These are phyloP conservation scores for Cyamopsis tetragonoloba DNA, from an alignment of 306 rosid genomes.

Conservation along the genomic window DNA sequence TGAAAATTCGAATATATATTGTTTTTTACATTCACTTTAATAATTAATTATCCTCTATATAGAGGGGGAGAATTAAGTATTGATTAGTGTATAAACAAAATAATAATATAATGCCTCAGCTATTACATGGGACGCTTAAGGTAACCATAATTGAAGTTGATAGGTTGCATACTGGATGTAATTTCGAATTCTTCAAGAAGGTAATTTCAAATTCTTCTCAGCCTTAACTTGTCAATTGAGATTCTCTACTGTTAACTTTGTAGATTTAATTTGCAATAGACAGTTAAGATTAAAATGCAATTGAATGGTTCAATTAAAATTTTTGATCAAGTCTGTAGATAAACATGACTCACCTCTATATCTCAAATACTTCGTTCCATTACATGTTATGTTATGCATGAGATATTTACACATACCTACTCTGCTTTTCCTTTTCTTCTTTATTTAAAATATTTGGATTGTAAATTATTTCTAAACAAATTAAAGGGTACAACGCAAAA, in stretches of 20 bases:
- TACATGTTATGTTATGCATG: too few relatives aligned
- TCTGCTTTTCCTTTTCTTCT: not conserved
- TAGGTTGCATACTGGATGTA: slow-evolving; percentile 37
- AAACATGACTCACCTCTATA: not conserved
- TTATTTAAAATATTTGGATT: not conserved
- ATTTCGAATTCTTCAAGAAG: slow-evolving; percentile 35
- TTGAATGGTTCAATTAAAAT: too few relatives aligned
- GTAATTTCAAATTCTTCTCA: too few relatives aligned
- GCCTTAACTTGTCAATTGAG: too few relatives aligned
- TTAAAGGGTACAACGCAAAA: slow-evolving; percentile 28
- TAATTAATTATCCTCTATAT: slow-evolving; percentile 2
- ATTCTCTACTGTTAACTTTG: slow-evolving; percentile 4
- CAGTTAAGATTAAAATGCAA: too few relatives aligned
- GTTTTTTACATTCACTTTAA: not conserved
- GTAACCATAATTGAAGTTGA: slow-evolving; percentile 53
- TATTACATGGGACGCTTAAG: slow-evolving; percentile 67
- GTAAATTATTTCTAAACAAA: too few relatives aligned
- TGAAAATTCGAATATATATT: not conserved
- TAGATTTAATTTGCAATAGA: too few relatives aligned
- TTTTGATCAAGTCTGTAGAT: not conserved
- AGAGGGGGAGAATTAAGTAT: not conserved
- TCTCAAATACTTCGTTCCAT: not conserved
- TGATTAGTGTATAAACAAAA: slow-evolving; percentile 11
- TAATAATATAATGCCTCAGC: too few relatives aligned
- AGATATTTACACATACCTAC: not conserved